Evolutionary conservation across 176 grass and related monocot genomes (phyloP).

Genomic region (Calamus simplicifolius): DNA sequence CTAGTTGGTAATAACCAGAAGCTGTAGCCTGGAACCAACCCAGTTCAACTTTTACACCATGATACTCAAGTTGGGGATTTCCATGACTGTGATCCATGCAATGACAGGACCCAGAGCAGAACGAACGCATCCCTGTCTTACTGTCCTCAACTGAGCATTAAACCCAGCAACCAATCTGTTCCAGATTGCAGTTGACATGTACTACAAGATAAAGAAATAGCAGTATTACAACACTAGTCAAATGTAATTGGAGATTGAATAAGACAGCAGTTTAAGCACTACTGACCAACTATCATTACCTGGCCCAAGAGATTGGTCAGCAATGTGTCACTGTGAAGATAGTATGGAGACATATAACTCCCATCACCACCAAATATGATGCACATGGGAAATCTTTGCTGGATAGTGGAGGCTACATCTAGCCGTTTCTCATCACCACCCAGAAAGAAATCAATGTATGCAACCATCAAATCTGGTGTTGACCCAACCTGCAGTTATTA

Average conservation of each 20-base stretch:
- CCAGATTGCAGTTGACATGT: conserved; percentile 89
- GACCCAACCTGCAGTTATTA: conserved; percentile 74
- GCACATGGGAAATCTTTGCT: conserved; percentile 96
- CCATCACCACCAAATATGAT: conserved; percentile 96
- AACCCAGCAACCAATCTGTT: conserved; percentile 90
- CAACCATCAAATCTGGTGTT: conserved; percentile 92
- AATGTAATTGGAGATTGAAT: conserved; percentile 3
- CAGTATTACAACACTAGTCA: conserved; percentile 4
- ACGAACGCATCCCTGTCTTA: conserved; percentile 44
- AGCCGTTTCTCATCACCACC: conserved; percentile 95
- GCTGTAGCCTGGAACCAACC: conserved; percentile 93
- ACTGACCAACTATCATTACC: conserved; percentile 26
- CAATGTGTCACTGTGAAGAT: conserved; percentile 80
- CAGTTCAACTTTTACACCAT: conserved; percentile 75
- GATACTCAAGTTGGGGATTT: conserved; percentile 69
- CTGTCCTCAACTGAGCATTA: conserved; percentile 86
- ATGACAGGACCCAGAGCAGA: conserved; percentile 51
- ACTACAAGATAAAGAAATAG: conserved; percentile 38
- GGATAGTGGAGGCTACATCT: conserved; percentile 66
- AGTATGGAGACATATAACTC: conserved; percentile 95
- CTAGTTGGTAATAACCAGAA: conserved; percentile 94
- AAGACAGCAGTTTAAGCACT: conserved; percentile 2
- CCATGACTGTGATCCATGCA: conserved; percentile 72
- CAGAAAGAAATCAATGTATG: conserved; percentile 98
- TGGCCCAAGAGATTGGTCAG: conserved; percentile 93